These are phyloP conservation scores for Thuidium tamariscinum DNA, from an alignment of 225 moss, liverwort and hornwort species.

Conservation along the genomic window DNA sequence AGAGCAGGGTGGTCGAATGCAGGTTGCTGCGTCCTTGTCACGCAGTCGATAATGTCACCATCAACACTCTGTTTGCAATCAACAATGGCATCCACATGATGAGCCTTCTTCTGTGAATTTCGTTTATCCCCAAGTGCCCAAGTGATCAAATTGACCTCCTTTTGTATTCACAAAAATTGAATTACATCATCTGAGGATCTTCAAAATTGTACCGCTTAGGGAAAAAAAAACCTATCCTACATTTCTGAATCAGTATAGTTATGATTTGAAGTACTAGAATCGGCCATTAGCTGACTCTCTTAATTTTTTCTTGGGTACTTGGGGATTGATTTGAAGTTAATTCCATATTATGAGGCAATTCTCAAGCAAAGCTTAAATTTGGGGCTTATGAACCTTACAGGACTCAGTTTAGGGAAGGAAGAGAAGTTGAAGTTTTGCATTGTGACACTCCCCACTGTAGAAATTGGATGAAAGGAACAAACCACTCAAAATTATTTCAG, in stretches of 20 bases:
- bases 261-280: background rate
- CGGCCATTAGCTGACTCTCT: background rate
- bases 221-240: background rate
- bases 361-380: background rate
- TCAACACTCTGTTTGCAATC: constrained; percentile 24
- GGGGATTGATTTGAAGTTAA: background rate
- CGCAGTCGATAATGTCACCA: constrained; percentile 44
- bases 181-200: background rate
- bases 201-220: no score
- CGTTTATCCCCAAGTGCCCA: background rate
- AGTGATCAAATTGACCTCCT: background rate
- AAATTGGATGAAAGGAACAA: background rate
- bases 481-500: background rate
- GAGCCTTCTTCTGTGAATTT: background rate
- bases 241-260: background rate
- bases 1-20: constrained; percentile 40
- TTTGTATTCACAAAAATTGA: background rate
- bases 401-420: background rate
- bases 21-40: constrained; percentile 14
- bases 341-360: background rate
- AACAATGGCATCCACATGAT: background rate
- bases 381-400: background rate
- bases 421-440: background rate
- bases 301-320: background rate
- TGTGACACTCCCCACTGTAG: background rate